phyloP scores from a whole-genome alignment of 75 land plant species.

The Larix kaempferi region DNA sequence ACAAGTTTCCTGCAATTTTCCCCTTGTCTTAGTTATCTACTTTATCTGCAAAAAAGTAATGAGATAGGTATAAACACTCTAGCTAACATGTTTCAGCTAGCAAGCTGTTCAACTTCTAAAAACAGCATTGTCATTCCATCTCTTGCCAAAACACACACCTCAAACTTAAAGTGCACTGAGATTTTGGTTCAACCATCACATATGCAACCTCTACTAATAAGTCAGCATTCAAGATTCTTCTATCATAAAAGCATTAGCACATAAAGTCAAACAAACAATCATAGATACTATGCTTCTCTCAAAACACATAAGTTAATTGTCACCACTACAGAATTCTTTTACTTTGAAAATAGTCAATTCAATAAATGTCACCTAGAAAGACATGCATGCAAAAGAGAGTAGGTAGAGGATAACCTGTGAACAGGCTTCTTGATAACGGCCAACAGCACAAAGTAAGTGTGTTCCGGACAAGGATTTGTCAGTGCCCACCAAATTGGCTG shows the following conservation, averaged over 20 bases:
- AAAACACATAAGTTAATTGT: not conserved
- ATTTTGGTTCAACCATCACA: too few relatives aligned
- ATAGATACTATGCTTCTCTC: not conserved
- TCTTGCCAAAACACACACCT: too few relatives aligned
- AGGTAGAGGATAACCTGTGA: conserved; percentile 62
- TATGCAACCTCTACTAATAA: too few relatives aligned
- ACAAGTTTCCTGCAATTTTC: too few relatives aligned
- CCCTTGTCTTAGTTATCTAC: too few relatives aligned
- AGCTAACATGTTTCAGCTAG: too few relatives aligned
- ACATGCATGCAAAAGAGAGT: not conserved
- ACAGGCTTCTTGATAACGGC: conserved; percentile 98
- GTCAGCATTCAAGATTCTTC: not conserved
- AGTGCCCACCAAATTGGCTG: conserved; percentile 97
- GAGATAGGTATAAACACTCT: too few relatives aligned
- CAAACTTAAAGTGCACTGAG: too few relatives aligned
- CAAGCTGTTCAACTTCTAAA: too few relatives aligned
- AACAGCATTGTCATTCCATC: too few relatives aligned
- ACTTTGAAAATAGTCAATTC: not conserved
- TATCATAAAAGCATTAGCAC: not conserved
- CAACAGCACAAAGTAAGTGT: conserved; percentile 99
- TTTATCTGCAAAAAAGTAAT: too few relatives aligned
- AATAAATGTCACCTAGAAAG: not conserved
- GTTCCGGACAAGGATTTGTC: conserved; percentile 89
- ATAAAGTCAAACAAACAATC: not conserved
- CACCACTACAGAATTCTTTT: not conserved